These are phyloP conservation scores for Leucaena leucocephala DNA, from an alignment of 306 rosid genomes.

Conservation along the genomic window DNA sequence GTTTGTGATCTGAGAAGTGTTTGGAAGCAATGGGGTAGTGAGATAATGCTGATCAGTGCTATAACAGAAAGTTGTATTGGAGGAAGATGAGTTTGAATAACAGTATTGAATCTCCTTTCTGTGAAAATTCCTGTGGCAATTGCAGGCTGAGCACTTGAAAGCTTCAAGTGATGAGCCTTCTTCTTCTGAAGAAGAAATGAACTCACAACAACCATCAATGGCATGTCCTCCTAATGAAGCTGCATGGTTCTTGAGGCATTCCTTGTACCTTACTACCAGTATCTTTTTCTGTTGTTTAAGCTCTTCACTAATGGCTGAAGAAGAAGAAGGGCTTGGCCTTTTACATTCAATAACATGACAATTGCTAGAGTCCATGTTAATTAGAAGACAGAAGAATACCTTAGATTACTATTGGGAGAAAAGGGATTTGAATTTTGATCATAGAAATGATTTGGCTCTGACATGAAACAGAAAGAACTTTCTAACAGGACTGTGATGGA, in stretches of 20 bases:
- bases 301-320: constrained; percentile 22
- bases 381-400: background rate
- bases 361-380: constrained; percentile 39
- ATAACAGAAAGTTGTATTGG: background rate
- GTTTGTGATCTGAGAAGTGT: background rate
- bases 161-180: constrained; percentile 47
- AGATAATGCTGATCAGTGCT: constrained; percentile 20
- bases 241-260: constrained; percentile 68
- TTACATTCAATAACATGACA: constrained; percentile 11
- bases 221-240: constrained; percentile 64
- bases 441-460: constrained; percentile 4
- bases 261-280: constrained; percentile 42
- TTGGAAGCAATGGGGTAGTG: constrained; percentile 28
- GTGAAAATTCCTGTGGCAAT: constrained; percentile 65
- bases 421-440: background rate
- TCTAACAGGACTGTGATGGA: constrained; percentile 17
- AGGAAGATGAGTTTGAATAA: background rate
- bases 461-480: constrained; percentile 22
- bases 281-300: constrained; percentile 33
- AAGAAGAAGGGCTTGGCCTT: constrained; percentile 22
- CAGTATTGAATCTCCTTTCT: constrained; percentile 49
- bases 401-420: background rate
- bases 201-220: constrained; percentile 65
- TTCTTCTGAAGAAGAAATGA: constrained; percentile 45
- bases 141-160: constrained; percentile 56